Conservation (phyloP, 2,329 filamentous ascomycete species). For the Arthrobotrys megalospora region DNA sequence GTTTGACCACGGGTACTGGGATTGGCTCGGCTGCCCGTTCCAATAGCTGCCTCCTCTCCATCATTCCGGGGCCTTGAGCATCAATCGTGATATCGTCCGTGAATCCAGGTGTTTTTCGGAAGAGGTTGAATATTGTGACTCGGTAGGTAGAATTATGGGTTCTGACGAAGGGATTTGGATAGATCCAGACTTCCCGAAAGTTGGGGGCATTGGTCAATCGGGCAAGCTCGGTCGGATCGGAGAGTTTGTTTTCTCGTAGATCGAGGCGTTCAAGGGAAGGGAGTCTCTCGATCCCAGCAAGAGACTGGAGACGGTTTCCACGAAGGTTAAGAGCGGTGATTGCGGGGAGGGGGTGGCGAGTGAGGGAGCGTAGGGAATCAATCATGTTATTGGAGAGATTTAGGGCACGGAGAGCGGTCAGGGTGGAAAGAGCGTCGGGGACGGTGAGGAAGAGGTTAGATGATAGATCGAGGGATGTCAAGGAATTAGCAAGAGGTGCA, state of each 20-base stretch:
- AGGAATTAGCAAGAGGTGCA: slow-evolving; percentile 84
- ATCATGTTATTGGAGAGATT: slow-evolving; percentile 99
- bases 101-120: slow-evolving; percentile 89
- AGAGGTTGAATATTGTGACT: slow-evolving; percentile 94
- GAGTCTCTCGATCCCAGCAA: slow-evolving; percentile 90
- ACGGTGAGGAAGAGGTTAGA: slow-evolving; percentile 94
- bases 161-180: slow-evolving; percentile 90
- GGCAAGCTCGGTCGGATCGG: slow-evolving; percentile 91
- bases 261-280: slow-evolving; percentile 91
- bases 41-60: slow-evolving; percentile 85
- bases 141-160: slow-evolving; percentile 84
- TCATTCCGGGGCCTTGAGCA: slow-evolving; percentile 83
- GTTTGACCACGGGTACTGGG: slow-evolving; percentile 83
- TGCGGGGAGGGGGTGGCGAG: slow-evolving; percentile 87
- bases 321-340: slow-evolving; percentile 94
- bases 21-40: slow-evolving; percentile 84
- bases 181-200: slow-evolving; percentile 91
- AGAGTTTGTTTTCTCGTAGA: slow-evolving; percentile 88
- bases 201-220: slow-evolving; percentile 91
- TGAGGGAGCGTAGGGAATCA: slow-evolving; percentile 88
- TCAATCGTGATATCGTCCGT: slow-evolving; percentile 93
- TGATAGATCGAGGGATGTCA: slow-evolving; percentile 93
- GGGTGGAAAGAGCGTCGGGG: slow-evolving; percentile 86
- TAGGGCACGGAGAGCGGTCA: slow-evolving; percentile 89
- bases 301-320: slow-evolving; percentile 86